Evolutionary conservation across 768 basidiomycete genomes (phyloP), one percentile per base, ranked within the genome.

Genomic region (Omphalotus guepiniiformis): DNA sequence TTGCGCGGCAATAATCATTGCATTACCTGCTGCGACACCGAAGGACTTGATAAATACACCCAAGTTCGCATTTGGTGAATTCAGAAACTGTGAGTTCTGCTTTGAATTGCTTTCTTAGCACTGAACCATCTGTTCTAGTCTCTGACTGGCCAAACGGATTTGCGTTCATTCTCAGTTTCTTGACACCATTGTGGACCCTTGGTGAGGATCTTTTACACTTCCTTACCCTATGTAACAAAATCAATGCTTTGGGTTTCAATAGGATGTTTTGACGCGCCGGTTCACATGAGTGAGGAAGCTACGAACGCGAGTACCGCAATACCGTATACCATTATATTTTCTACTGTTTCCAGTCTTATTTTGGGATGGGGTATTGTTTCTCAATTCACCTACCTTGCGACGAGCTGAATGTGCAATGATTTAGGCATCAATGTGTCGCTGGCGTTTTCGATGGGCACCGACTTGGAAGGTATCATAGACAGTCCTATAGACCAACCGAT

Each of bases 1-100:
- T 13, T 83, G 78, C 54, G 55, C 85, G 5, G 80, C 76, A 1
- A 71, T 88, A 4, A 82, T 90, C 43, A 75, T 92, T 40, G 83
- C 76, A 5, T 67, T 89, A 3, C 86, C 85, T 1, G 75, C 68
- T 18, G 76, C 80, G 3, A 83, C 84, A 3, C 82, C 83, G 3
- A 64, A 63, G 21, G 74, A 78, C 39, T 72, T 79, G 43, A 76
- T 65, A 53, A 89, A 88, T 59, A 73, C 63, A 1, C 77, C 83
- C 0, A 69, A 70, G 21, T 83, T 76, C 48, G 85, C 82, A 0
- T 69, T 88, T 4, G 75, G 78, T 19, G 72, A 79, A 37, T 85
- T 84, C 47, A 64, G 70, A 28, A 84, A 85, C 50, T 57, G 83
- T 83, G 34, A 26, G 46, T 18, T 15, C 21, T 26, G 16, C 22